phyloP scores from a whole-genome alignment of 1,139 yeast species.

The Taphrina flavorubra region DNA sequence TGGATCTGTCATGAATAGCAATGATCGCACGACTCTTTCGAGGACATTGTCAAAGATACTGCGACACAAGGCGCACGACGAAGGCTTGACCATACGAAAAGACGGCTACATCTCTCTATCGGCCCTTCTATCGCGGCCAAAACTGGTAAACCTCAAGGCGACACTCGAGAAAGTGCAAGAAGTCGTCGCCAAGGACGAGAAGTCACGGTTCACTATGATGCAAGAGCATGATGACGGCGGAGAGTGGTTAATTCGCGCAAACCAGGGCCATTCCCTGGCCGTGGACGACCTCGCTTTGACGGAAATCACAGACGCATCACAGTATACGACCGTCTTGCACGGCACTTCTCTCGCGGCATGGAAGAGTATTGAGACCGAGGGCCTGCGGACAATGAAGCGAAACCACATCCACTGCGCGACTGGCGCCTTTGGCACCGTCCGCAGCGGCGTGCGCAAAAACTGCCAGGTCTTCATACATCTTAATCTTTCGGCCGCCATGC shows the following conservation, averaged over 20 bases:
- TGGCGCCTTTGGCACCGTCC: constrained; percentile 56
- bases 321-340: constrained; percentile 62
- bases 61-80: constrained; percentile 83
- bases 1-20: constrained; percentile 8
- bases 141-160: constrained; percentile 60
- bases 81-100: constrained; percentile 65
- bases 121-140: constrained; percentile 57
- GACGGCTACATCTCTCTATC: constrained; percentile 59
- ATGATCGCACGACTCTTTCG: constrained; percentile 34
- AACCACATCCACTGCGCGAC: constrained; percentile 83
- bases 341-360: constrained; percentile 72
- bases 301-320: constrained; percentile 42
- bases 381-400: constrained; percentile 71
- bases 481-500: constrained; percentile 59
- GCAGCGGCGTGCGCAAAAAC: constrained; percentile 74
- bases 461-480: constrained; percentile 69
- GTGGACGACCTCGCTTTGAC: constrained; percentile 57
- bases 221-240: constrained; percentile 48
- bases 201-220: constrained; percentile 66
- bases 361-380: constrained; percentile 56
- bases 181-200: constrained; percentile 70
- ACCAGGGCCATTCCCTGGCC: constrained; percentile 84
- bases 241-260: constrained; percentile 69
- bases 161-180: constrained; percentile 64
- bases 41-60: constrained; percentile 69